Percentiles rank a stretch among this genome's conserved stretches.
Evolutionary conservation across 345 rosid genomes (phyloP).

Genomic region (Aquilaria malaccensis): DNA sequence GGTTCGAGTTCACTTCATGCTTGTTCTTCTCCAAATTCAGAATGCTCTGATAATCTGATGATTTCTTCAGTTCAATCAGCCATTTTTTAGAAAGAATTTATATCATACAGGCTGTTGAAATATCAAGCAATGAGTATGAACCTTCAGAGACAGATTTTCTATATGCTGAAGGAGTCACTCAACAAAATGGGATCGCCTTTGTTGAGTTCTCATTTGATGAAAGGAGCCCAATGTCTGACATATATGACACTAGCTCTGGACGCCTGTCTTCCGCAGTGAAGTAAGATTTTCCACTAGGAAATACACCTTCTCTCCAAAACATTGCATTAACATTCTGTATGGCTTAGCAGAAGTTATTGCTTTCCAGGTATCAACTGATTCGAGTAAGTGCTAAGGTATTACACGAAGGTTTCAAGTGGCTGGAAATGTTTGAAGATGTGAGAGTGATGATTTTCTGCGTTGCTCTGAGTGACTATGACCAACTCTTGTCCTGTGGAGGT

Average conservation of each 20-base stretch:
- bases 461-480: slow-evolving; percentile 57
- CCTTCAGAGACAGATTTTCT: slow-evolving; percentile 52
- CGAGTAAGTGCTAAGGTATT: slow-evolving; percentile 48
- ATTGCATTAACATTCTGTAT: slow-evolving; percentile 1
- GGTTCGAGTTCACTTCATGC: no score
- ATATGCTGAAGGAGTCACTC: slow-evolving; percentile 55
- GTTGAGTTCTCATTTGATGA: slow-evolving; percentile 53
- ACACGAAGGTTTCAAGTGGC: slow-evolving; percentile 53
- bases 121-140: slow-evolving; percentile 57
- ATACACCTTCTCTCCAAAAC: neutral
- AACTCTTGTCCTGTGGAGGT: slow-evolving; percentile 21
- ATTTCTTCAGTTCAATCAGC: no score
- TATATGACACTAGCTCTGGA: slow-evolving; percentile 33
- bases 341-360: neutral
- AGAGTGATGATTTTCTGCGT: slow-evolving; percentile 50
- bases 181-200: slow-evolving; percentile 47
- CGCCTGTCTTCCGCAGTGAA: slow-evolving; percentile 28
- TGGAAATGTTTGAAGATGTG: slow-evolving; percentile 63
- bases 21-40: no score
- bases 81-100: no score
- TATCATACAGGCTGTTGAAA: slow-evolving; percentile 40
- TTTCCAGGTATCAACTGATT: slow-evolving; percentile 45
- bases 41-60: no score
- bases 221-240: slow-evolving; percentile 44
- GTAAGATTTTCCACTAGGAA: slow-evolving; percentile 16